Conservation (phyloP, 2,329 filamentous ascomycete genomes). For the Aspergillus latus region DNA sequence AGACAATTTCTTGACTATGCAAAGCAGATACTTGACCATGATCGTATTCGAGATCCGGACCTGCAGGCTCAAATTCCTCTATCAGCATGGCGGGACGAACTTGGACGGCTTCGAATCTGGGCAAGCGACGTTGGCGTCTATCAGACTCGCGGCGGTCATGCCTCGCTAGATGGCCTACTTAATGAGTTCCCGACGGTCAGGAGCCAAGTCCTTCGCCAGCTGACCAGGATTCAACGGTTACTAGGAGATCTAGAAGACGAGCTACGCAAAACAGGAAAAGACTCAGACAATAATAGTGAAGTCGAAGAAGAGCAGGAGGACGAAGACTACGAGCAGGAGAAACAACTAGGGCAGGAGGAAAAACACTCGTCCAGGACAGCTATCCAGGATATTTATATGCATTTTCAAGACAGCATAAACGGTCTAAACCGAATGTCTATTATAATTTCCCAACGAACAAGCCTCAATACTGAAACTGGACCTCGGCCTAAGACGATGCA, state of each 20-base stretch:
- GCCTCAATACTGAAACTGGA: background rate
- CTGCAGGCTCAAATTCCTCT: background rate
- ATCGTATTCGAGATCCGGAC: background rate
- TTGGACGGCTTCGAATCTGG: constrained; percentile 2
- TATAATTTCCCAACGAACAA: background rate
- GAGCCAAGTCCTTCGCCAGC: background rate
- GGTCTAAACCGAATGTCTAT: background rate
- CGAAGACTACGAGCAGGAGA: background rate
- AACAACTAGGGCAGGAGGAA: background rate
- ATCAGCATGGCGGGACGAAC: background rate
- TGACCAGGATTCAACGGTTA: background rate
- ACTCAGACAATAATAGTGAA: background rate
- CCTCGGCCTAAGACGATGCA: background rate
- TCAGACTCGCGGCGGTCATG: background rate
- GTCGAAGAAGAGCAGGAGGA: background rate
- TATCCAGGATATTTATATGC: background rate
- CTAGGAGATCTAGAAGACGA: background rate
- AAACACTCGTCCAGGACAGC: background rate
- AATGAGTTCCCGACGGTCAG: background rate
- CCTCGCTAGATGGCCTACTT: background rate
- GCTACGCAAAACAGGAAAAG: background rate
- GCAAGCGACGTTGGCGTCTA: background rate
- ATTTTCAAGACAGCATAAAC: constrained; percentile 1
- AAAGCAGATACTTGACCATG: background rate
- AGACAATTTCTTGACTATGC: background rate